Base-by-base conservation (phyloP, 805 yeast species). In the Kockiozyma suomiensis region DNA sequence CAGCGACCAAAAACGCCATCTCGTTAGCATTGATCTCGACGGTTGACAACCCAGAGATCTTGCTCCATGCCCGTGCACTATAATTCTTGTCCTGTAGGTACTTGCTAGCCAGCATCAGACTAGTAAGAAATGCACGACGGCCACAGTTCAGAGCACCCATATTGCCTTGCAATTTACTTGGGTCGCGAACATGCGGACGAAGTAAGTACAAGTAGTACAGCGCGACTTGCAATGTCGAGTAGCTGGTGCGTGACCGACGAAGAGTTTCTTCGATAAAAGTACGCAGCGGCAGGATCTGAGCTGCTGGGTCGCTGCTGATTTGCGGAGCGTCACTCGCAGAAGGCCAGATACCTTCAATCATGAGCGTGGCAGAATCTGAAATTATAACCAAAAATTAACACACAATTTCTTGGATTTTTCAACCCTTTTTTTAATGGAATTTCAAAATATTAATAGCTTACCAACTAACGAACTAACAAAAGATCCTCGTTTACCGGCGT, bases 21-120 rank as follows among this genome's bases (percentile, higher is more conserved):
- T 90, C 96, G 57, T 84, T 73, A 43, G 68, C 70, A 61, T 76
- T 78, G 54, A 90, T 75, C 59, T 82, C 85, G 30, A 71, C 65
- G 3, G 81, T 69, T 23, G 82, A 69, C 42, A 87, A 78, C 0
- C 96, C 94, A 35, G 90, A 81, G 51, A 90, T 85, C 70, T 83
- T 82, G 53, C 86, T 77, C 96, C 96, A 90, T 4, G 88, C 82
- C 62, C 78, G 79, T 66, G 87, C 79, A 32, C 87, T 78, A 72
- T 82, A 88, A 70, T 85, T 86, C 52, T 83, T 81, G 73, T 90
- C 96, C 70, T 85, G 90, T 61, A 81, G 77, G 71, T 84, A 88
- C 70, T 90, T 90, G 54, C 86, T 81, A 3, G 94, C 85, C 40
- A 90, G 75, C 54, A 89, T 87, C 54, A 90, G 72, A 68, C 88